Evolutionary conservation across 176 grass and related monocot genomes (phyloP), one percentile per base, ranked within the genome.

Genomic region (Juncus effusus): DNA sequence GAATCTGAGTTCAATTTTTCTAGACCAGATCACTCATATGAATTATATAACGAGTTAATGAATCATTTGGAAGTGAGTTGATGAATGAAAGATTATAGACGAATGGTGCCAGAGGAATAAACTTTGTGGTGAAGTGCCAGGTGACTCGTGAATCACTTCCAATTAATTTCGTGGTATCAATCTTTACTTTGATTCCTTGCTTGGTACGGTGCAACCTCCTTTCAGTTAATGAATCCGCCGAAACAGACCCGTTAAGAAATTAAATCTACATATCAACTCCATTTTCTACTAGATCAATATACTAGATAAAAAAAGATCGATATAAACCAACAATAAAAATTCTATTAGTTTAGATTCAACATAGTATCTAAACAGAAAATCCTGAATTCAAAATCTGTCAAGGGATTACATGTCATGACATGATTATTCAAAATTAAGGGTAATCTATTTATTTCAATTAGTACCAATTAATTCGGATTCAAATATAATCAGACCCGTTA

Each of bases 401-500:
- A 8, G 12, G 49, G 19, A 28, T 28, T 28, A 28, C 19, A 28
- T 28, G 19, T 28, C 19, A 28, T 28, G 19, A 28, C 19, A 28
- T 28, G 19, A 28, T 28, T 28, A 28, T 28, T 28, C 19, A 28
- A 28, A 28, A 28, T 28, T 28, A 28, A 28, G 19, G 19, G 19
- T 1, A 28, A 28, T 28, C 19, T 28, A 28, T 44, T 47, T 65
- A 65, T 65, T 38, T 50, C 0, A 65, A 51, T 16, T 15, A 65
- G 42, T 56, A 56, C 13, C 42, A 56, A 56, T 56, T 45, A 36
- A 14, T 55, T 14, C 13, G 12, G 36, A 41, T 28, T 28, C 19
- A 70, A 70, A 36, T 14, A 56, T 5, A 70, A 10, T 53, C 66
- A 40, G 12, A 70, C 16, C 66, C 66, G 11, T 55, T 70, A 15